Evolutionary conservation across 2,329 filamentous ascomycete species (phyloP).

Genomic region (Mycocentrospora acerina): DNA sequence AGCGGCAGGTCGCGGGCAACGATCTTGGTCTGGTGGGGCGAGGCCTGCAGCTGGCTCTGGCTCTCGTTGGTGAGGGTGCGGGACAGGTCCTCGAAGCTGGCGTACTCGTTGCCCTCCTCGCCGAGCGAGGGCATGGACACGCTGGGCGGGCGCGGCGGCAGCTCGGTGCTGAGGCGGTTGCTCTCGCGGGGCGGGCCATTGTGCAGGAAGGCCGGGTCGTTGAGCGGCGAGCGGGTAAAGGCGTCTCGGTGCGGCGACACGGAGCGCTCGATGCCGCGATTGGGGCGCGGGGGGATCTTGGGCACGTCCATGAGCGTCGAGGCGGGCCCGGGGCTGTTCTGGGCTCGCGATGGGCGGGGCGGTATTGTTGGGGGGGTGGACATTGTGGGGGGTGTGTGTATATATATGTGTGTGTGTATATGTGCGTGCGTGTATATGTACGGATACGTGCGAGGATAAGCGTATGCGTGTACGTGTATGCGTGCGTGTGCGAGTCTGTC

Average conservation of each 20-base stretch:
- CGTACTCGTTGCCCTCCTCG: slow-evolving; percentile 89
- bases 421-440: too few species aligned
- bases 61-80: slow-evolving; percentile 36
- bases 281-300: slow-evolving; percentile 76
- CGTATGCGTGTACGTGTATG: too few species aligned
- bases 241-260: slow-evolving; percentile 74
- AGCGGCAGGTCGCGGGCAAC: slow-evolving; percentile 81
- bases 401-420: slow-evolving; percentile 14
- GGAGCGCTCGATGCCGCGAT: slow-evolving; percentile 69
- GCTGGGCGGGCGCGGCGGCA: slow-evolving; percentile 66
- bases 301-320: slow-evolving; percentile 58
- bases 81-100: slow-evolving; percentile 55
- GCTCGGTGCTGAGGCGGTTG: slow-evolving; percentile 39
- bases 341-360: slow-evolving; percentile 61
- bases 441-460: too few species aligned
- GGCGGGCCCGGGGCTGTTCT: slow-evolving; percentile 46
- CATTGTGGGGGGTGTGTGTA: slow-evolving; percentile 40
- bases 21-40: slow-evolving; percentile 73
- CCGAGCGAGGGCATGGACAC: slow-evolving; percentile 83
- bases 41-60: slow-evolving; percentile 32
- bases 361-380: slow-evolving; percentile 58
- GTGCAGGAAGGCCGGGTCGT: slow-evolving; percentile 63
- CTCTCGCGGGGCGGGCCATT: slow-evolving; percentile 37
- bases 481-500: too few species aligned
- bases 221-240: slow-evolving; percentile 84